Evolutionary conservation across 306 rosid genomes (phyloP), one percentile per base, ranked within the genome.

Genomic region (Sicyos baderoa): DNA sequence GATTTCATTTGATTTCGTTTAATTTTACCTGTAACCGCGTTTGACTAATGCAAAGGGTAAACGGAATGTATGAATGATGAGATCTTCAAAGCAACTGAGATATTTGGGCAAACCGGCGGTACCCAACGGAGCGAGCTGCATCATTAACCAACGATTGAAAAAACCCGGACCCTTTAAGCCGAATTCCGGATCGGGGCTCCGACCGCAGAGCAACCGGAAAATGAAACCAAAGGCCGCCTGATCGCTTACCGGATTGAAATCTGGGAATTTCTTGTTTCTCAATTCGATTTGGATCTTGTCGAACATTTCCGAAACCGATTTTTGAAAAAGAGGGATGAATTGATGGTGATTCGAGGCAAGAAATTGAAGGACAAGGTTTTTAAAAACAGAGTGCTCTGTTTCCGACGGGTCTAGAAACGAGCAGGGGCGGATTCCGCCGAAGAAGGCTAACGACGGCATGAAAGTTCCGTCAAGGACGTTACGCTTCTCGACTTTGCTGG

Each of bases 381-480:
- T 91, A 56, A 91, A 29, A 7, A 54, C 23, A 0, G 61, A 15
- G 59, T 91, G 96, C 4, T 79, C 74, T 10, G 89, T 77, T 19
- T 91, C 97, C 0, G 81, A 32, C 0, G 96, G 82, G 72, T 91
- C 96, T 0, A 91, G 82, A 61, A 64, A 88, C 1, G 96, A 80
- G 59, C 89, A 84, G 32, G 81, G 80, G 3, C 94, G 88, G 79
- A 82, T 19, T 23, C 90, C 88, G 4, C 96, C 96, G 65, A 96
- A 86, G 83, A 82, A 84, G 13, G 73, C 9, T 7, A 79, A 62
- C 63, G 97, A 79, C 7, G 97, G 91, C 94, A 88, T 91, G 88
- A 60, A 91, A 6, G 97, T 91, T 19, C 97, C 97, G 58, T 80
- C 86, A 9, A 91, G 80, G 29, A 91, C 83, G 76, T 86, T 50